Evolutionary conservation across 2,329 filamentous ascomycete species (phyloP).

Genomic region (Sarocladium kiliense): DNA sequence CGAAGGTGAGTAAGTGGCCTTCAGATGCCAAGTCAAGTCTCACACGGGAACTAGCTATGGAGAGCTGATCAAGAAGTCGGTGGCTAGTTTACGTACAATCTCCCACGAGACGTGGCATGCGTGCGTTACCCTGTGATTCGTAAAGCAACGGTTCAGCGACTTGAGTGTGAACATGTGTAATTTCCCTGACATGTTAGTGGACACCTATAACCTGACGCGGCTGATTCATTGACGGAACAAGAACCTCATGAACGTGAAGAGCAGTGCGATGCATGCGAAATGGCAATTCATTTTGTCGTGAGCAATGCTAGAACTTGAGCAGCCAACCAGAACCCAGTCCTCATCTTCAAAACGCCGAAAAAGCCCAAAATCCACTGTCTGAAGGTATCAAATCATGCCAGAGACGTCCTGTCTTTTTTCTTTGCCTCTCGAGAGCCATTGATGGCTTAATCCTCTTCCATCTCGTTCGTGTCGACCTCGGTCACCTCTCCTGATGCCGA

Average conservation of each 20-base stretch:
- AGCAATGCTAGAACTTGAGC: conserved; percentile 9
- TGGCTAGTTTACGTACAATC: too few relatives aligned
- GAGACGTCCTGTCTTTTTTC: conserved; percentile 16
- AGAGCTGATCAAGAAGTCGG: too few relatives aligned
- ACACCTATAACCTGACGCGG: too few relatives aligned
- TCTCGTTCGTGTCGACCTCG: conserved; percentile 39
- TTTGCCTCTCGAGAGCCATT: conserved; percentile 3
- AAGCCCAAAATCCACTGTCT: neutral
- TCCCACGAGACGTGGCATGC: too few relatives aligned
- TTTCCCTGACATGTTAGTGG: too few relatives aligned
- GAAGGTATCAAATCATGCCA: conserved; percentile 9
- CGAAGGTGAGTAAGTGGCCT: too few relatives aligned
- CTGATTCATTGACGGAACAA: too few relatives aligned
- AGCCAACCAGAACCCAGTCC: conserved; percentile 7
- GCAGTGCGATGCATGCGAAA: neutral
- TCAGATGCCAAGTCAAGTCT: too few relatives aligned
- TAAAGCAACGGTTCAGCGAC: too few relatives aligned
- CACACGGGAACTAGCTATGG: too few relatives aligned
- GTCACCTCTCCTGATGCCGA: conserved; percentile 55
- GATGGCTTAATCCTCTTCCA: conserved; percentile 25
- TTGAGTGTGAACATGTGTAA: too few relatives aligned
- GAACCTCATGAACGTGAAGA: neutral
- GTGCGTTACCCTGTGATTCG: too few relatives aligned
- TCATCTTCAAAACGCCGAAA: conserved; percentile 9
- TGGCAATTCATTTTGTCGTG: conserved; percentile 6